A percentile compares a stretch with the other conserved stretches of the same genome.
phyloP scores from a whole-genome alignment of 2,329 filamentous ascomycete genomes.

The Colletotrichum sp. region DNA sequence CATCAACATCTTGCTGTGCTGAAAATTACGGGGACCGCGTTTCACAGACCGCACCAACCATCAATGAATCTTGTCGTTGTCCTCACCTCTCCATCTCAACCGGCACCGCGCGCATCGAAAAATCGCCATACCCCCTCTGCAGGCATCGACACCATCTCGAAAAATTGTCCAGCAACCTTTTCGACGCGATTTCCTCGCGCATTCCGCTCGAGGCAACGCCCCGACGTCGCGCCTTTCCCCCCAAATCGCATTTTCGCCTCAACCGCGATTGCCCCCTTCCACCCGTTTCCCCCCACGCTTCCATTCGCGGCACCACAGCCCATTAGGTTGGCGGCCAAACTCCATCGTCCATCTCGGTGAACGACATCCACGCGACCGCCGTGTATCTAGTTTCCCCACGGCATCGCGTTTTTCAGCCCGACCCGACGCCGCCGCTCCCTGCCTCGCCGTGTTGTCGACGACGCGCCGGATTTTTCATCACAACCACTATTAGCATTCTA shows the following conservation, averaged over 20 bases:
- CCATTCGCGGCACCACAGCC: conserved; percentile 15
- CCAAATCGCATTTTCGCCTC: conserved; percentile 47
- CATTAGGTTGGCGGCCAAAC: conserved; percentile 7
- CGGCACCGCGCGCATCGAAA: conserved; percentile 64
- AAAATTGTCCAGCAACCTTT: conserved; percentile 55
- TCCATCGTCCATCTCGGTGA: conserved; percentile 21
- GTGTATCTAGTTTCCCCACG: conserved; percentile 11
- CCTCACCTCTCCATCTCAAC: conserved; percentile 57
- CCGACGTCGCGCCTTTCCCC: conserved; percentile 43
- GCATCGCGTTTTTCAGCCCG: conserved; percentile 8
- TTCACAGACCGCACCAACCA: conserved; percentile 47
- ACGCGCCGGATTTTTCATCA: conserved; percentile 20
- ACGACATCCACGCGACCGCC: conserved; percentile 15
- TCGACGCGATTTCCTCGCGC: conserved; percentile 60
- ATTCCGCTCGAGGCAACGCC: conserved; percentile 43
- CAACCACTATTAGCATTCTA: conserved; percentile 14
- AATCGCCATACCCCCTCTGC: conserved; percentile 64
- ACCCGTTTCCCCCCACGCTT: conserved; percentile 25
- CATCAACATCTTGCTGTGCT: conserved; percentile 38
- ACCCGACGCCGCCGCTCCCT: conserved; percentile 2
- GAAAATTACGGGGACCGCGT: conserved; percentile 45
- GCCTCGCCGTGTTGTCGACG: neutral
- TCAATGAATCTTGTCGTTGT: conserved; percentile 56
- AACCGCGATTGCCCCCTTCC: conserved; percentile 31
- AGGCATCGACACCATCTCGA: conserved; percentile 64